These are phyloP conservation scores for Dimargaris cristalligena DNA, from an alignment of 192 early-diverging fungal species.

Conservation along the genomic window DNA sequence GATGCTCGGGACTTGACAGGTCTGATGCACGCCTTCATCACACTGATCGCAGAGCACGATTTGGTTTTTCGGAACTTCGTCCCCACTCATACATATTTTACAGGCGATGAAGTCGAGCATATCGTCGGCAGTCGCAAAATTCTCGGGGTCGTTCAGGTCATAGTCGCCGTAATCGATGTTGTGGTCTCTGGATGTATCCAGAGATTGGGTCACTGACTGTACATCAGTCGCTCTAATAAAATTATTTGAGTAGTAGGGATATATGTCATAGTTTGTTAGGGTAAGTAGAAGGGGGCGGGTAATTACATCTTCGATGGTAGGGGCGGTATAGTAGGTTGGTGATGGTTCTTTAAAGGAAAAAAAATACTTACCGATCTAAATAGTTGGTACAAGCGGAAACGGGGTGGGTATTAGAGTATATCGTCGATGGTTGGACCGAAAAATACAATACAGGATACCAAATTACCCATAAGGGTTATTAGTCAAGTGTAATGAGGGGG, in stretches of 20 bases:
- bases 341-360: not conserved
- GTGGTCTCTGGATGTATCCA: not conserved
- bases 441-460: too few relatives aligned
- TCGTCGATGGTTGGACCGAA: too few relatives aligned
- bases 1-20: slow-evolving; percentile 24
- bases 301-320: not conserved
- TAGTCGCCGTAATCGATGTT: not conserved
- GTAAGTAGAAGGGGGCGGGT: not conserved
- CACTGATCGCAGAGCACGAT: slow-evolving; percentile 28
- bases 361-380: not conserved
- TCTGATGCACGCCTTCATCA: slow-evolving; percentile 25
- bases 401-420: too few relatives aligned
- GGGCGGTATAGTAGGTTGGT: not conserved
- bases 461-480: too few relatives aligned
- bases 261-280: not conserved
- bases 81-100: slow-evolving; percentile 6
- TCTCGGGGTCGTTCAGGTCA: not conserved
- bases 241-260: too few relatives aligned
- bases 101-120: slow-evolving; percentile 7
- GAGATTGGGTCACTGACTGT: not conserved
- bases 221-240: too few relatives aligned
- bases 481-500: too few relatives aligned
- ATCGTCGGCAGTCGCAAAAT: not conserved
- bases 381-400: too few relatives aligned
- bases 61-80: slow-evolving; percentile 17